phyloP scores from a whole-genome alignment of 305 asterid genomes.

The Rubia tinctorum region DNA sequence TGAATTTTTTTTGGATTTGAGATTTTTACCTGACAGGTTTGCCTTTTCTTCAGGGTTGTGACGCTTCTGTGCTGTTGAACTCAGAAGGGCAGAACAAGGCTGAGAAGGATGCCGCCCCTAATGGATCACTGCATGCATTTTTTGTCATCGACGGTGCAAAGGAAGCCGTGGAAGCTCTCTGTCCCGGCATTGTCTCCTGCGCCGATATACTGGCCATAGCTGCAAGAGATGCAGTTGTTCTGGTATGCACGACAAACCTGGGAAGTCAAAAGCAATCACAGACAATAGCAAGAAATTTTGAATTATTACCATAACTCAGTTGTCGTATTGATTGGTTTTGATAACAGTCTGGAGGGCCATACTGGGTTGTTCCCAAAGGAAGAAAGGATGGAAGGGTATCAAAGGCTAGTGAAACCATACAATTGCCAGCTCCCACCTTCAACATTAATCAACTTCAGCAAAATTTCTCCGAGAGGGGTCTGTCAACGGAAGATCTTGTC shows the following conservation, averaged over 20 bases:
- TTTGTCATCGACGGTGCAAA: conserved; percentile 63
- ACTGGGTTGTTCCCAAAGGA: conserved; percentile 76
- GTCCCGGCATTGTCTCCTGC: conserved; percentile 72
- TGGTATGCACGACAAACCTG: conserved; percentile 36
- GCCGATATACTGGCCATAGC: conserved; percentile 84
- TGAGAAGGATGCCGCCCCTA: conserved; percentile 67
- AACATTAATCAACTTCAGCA: conserved; percentile 59
- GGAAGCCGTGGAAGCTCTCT: conserved; percentile 57
- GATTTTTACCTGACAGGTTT: not conserved
- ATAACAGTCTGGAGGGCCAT: conserved; percentile 66
- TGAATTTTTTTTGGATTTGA: not conserved
- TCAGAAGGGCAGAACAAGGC: conserved; percentile 60
- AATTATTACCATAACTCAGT: not conserved
- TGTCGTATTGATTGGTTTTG: not conserved
- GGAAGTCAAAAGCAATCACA: not conserved
- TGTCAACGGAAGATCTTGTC: conserved; percentile 54
- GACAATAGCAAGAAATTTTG: not conserved
- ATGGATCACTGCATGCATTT: conserved; percentile 66
- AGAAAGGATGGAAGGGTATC: conserved; percentile 76
- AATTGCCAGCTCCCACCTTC: conserved; percentile 60
- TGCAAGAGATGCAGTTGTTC: conserved; percentile 74
- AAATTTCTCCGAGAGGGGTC: conserved; percentile 63
- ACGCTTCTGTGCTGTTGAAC: conserved; percentile 67
- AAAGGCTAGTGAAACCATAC: conserved; percentile 55
- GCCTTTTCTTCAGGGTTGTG: conserved; percentile 54